These are phyloP conservation scores for Aschersonia sp. DNA, from an alignment of 2,329 filamentous ascomycete species.

Conservation along the genomic window DNA sequence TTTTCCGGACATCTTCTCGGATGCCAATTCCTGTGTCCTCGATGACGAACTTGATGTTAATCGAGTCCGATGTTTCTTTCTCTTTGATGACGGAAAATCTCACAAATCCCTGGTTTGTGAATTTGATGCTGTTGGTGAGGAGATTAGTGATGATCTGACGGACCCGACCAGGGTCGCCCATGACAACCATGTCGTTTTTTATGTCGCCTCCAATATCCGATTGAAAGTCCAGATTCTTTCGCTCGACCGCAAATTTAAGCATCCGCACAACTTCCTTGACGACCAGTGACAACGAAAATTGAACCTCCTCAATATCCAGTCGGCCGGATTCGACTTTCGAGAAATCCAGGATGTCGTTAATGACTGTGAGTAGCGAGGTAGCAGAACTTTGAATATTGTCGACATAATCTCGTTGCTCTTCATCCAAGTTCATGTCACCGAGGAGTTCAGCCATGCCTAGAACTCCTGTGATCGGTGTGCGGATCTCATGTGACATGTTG, in stretches of 20 bases:
- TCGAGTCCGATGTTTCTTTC: constrained; percentile 46
- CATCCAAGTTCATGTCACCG: constrained; percentile 49
- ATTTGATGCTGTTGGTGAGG: constrained; percentile 64
- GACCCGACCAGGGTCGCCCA: constrained; percentile 73
- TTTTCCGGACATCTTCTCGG: constrained; percentile 58
- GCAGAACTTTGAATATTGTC: constrained; percentile 69
- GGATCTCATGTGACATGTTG: constrained; percentile 72
- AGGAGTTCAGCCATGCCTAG: constrained; percentile 69
- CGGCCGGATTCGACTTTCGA: constrained; percentile 72
- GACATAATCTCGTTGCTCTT: constrained; percentile 60
- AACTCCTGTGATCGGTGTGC: constrained; percentile 66
- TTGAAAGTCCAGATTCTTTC: constrained; percentile 61
- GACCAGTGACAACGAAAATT: constrained; percentile 60
- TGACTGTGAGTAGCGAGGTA: constrained; percentile 70
- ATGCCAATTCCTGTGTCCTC: constrained; percentile 74
- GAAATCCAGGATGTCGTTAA: constrained; percentile 84
- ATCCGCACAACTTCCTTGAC: constrained; percentile 73
- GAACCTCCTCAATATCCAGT: constrained; percentile 65
- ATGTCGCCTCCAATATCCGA: constrained; percentile 49
- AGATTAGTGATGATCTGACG: constrained; percentile 75
- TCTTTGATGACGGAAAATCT: constrained; percentile 50
- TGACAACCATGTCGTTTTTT: constrained; percentile 56
- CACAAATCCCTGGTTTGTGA: constrained; percentile 54
- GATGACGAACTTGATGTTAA: constrained; percentile 56
- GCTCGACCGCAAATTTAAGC: constrained; percentile 70